Base-by-base conservation (phyloP, 2,329 filamentous ascomycete species). In the Beauveria varroae region DNA sequence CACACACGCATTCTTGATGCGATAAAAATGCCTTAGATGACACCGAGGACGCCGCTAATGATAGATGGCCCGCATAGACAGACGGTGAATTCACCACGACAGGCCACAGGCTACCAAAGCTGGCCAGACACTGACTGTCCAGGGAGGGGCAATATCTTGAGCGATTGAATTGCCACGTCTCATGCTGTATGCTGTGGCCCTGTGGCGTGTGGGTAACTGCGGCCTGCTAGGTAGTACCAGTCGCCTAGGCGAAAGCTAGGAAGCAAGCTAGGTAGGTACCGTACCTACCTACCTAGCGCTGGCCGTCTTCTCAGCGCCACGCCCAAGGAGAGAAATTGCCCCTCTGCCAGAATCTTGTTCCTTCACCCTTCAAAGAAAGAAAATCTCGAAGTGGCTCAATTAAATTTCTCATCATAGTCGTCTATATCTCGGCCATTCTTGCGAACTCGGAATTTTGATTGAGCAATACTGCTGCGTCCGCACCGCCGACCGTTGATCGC, bases 331-430 rank as follows among this genome's bases (percentile, higher is more conserved):
- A 46, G 30, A 53, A 50, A 49, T 30, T 44, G 51, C 44, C 58
- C 22, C 58, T 61, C 58, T 22, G 22, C 2, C n/a, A 30, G 50
- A 55, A 55, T 55, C 51, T 49, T 55, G 58, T 55, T 61, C 50
- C 58, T 61, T 34, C 12, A 30, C 43, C 30, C 30, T 16, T 61
- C 58, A 55, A 53, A 30, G 30, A 6, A 16, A 61, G 24, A 34
- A 43, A 46, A 49, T 40, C 6, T 20, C n/a, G 18, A 47, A 53
- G 5, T 47, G 20, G 50, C 57, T 54, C 40, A 46, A 26, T 28
- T 34, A 20, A 12, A 18, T 46, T 53, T 28, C 40, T 12, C 41
- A 22, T 26, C 26, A 52, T 14, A 20, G 7, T 14, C 41, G 5
- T 54, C 14, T 18, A 12, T 30, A 44, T 22, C 18, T 52, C 47